Evolutionary conservation across 805 yeast genomes (phyloP).

Genomic region (Ogataea kodamae): DNA sequence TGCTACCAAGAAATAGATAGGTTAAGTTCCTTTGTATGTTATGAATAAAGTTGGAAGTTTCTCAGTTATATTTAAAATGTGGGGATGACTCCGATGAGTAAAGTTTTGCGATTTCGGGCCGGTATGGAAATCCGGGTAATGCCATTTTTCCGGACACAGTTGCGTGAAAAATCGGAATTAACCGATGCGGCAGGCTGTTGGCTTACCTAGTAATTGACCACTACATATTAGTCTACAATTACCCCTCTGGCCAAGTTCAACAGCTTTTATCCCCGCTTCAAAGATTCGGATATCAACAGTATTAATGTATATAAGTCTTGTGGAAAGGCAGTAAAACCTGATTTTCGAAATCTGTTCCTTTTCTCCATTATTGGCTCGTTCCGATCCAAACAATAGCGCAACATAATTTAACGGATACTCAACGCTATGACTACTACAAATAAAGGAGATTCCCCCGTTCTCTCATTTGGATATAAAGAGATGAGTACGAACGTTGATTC

Average conservation of each 20-base stretch:
- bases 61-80: constrained; percentile 1
- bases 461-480: constrained; percentile 5
- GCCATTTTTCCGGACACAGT: neutral
- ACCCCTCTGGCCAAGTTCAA: constrained; percentile 3
- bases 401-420: constrained; percentile 3
- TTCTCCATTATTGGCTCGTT: constrained; percentile 10
- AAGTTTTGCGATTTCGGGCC: constrained; percentile 4
- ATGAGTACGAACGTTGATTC: constrained; percentile 20
- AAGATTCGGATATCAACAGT: constrained; percentile 1
- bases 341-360: constrained; percentile 5
- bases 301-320: constrained; percentile 1
- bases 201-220: constrained; percentile 2
- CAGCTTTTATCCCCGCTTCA: constrained; percentile 6
- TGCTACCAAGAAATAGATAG: constrained; percentile 21
- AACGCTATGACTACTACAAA: constrained; percentile 13
- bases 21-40: neutral
- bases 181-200: constrained; percentile 8
- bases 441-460: constrained; percentile 6
- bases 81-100: constrained; percentile 9
- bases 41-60: constrained; percentile 1
- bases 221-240: constrained; percentile 6
- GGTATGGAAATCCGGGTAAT: constrained; percentile 3
- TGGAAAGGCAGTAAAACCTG: neutral
- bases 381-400: constrained; percentile 9
- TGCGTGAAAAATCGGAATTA: constrained; percentile 8